Evolutionary conservation across 108 stramenopile species (phyloP).

Genomic region (Cyclotella baltica): DNA sequence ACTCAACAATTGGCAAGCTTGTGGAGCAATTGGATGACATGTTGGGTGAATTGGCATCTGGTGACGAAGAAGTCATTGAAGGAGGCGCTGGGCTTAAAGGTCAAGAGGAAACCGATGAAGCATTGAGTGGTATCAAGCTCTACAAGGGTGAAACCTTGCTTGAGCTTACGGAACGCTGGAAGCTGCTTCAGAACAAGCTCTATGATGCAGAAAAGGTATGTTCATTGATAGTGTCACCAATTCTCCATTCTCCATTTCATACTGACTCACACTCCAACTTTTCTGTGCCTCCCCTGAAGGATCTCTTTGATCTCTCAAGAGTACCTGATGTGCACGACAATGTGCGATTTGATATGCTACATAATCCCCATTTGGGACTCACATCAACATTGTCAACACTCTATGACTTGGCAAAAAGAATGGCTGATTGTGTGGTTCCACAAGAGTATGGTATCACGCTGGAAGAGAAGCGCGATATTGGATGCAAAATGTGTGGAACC

Average conservation of each 20-base stretch:
- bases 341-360: conserved; percentile 78
- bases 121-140: conserved; percentile 86
- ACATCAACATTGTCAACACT: conserved; percentile 82
- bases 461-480: conserved; percentile 87
- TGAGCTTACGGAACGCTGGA: conserved; percentile 95
- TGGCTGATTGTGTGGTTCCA: conserved; percentile 97
- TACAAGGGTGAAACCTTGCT: conserved; percentile 95
- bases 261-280: not conserved
- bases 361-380: conserved; percentile 91
- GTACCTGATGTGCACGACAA: conserved; percentile 95
- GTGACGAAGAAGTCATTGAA: conserved; percentile 79
- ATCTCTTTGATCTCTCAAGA: conserved; percentile 90
- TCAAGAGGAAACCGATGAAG: conserved; percentile 77
- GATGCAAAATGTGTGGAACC: conserved; percentile 89
- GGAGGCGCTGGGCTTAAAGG: conserved; percentile 86
- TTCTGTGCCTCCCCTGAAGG: not conserved
- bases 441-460: conserved; percentile 96
- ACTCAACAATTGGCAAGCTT: conserved; percentile 82
- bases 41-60: conserved; percentile 72
- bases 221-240: not conserved
- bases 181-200: conserved; percentile 86
- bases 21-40: conserved; percentile 90
- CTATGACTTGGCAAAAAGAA: conserved; percentile 86
- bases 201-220: conserved; percentile 77
- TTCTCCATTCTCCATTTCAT: not conserved